A percentile compares a stretch with the other conserved stretches of the same genome.
These are phyloP conservation scores for Chalaropsis thielavioides DNA, from an alignment of 2,329 filamentous ascomycete species.

Conservation along the genomic window DNA sequence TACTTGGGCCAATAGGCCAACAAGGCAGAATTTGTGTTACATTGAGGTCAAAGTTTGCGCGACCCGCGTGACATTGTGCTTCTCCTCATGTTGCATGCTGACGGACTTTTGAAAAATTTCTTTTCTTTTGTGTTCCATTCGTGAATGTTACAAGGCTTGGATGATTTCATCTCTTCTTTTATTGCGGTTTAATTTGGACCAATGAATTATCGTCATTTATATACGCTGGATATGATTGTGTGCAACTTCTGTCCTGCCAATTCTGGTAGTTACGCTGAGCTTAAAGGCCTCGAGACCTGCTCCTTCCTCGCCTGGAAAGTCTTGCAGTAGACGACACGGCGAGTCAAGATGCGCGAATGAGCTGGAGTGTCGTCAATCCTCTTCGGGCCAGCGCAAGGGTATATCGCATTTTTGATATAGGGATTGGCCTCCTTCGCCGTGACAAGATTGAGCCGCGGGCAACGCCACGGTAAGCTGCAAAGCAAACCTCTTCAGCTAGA, in stretches of 20 bases:
- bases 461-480: not conserved
- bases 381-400: not conserved
- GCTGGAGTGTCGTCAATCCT: not conserved
- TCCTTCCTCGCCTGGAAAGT: too few relatives aligned
- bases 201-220: not conserved
- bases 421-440: not conserved
- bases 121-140: not conserved
- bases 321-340: too few relatives aligned
- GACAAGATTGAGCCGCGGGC: not conserved
- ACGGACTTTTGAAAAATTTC: not conserved
- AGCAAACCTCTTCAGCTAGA: not conserved
- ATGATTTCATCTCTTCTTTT: not conserved
- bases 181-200: not conserved
- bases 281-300: not conserved
- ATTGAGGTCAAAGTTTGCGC: slow-evolving; percentile 1
- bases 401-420: not conserved
- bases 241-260: not conserved
- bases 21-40: slow-evolving; percentile 2
- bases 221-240: not conserved
- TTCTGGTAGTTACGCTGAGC: not conserved
- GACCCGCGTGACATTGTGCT: slow-evolving; percentile 2
- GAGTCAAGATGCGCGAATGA: not conserved
- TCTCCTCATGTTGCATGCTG: not conserved
- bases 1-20: slow-evolving; percentile 6
- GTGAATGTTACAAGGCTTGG: not conserved